Percentiles rank a stretch among this genome's conserved stretches.
phyloP scores from a whole-genome alignment of 768 basidiomycete genomes.

The Lentinula sp. region DNA sequence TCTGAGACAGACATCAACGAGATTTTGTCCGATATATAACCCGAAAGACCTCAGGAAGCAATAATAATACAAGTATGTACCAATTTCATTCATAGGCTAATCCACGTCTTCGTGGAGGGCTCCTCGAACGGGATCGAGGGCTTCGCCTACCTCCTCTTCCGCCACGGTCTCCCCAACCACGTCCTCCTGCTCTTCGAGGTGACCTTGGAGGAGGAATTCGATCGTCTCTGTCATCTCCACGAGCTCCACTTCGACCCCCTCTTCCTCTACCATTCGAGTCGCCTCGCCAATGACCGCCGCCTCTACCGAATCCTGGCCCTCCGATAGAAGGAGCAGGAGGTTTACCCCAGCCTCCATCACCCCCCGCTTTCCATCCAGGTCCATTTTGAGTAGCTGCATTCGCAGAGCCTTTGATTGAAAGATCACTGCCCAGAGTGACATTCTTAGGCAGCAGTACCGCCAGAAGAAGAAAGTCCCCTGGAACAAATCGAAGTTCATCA shows the following conservation, averaged over 20 bases:
- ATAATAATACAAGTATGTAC: not conserved
- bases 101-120: conserved; percentile 28
- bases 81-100: not conserved
- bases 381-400: conserved; percentile 24
- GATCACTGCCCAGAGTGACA: conserved; percentile 43
- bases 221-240: conserved; percentile 26
- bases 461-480: conserved; percentile 74
- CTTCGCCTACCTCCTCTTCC: conserved; percentile 31
- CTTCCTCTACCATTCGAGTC: conserved; percentile 48
- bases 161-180: conserved; percentile 32
- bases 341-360: conserved; percentile 46
- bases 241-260: conserved; percentile 35
- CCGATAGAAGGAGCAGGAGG: conserved; percentile 15
- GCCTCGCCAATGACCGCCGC: conserved; percentile 74
- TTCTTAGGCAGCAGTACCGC: conserved; percentile 74
- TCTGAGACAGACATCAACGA: not conserved
- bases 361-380: conserved; percentile 18
- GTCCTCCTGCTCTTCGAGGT: conserved; percentile 32
- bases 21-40: too few species aligned
- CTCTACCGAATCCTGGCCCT: conserved; percentile 34
- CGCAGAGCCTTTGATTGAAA: conserved; percentile 42
- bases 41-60: not conserved
- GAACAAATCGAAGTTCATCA: conserved; percentile 74
- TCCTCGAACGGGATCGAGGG: conserved; percentile 32
- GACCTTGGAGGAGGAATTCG: conserved; percentile 49